Conservation (phyloP, 2,329 filamentous ascomycete species). For the Pyrenophora seminiperda region DNA sequence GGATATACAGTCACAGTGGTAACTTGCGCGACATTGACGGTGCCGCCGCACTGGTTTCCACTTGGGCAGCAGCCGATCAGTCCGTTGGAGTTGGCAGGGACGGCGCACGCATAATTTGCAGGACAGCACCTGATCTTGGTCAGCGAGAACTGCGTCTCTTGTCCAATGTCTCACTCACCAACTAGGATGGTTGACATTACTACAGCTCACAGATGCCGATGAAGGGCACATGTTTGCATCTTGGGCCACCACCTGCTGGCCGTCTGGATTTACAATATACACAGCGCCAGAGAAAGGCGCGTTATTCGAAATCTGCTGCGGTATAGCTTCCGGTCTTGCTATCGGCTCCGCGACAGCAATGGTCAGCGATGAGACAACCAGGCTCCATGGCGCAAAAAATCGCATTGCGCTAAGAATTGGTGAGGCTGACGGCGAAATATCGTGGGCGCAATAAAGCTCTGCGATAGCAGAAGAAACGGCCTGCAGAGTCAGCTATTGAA, state of each 20-base stretch:
- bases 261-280: constrained; percentile 45
- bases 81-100: constrained; percentile 38
- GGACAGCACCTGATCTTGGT: constrained; percentile 45
- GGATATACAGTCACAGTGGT: constrained; percentile 45
- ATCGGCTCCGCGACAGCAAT: constrained; percentile 31
- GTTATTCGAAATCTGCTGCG: constrained; percentile 43
- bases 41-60: constrained; percentile 42
- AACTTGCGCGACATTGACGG: constrained; percentile 40
- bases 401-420: constrained; percentile 21
- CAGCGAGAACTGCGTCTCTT: neutral
- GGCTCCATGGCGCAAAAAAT: constrained; percentile 15
- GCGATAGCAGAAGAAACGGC: neutral
- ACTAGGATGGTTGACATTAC: constrained; percentile 48
- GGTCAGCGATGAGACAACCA: constrained; percentile 19
- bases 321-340: constrained; percentile 33
- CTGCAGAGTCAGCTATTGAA: constrained; percentile 2
- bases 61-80: constrained; percentile 48
- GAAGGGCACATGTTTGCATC: constrained; percentile 42
- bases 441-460: neutral
- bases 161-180: constrained; percentile 43
- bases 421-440: constrained; percentile 3
- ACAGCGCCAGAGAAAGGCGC: constrained; percentile 49
- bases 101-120: constrained; percentile 41
- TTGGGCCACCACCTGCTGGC: constrained; percentile 42
- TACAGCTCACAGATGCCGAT: constrained; percentile 49